These are phyloP conservation scores for Silybum marianum DNA, from an alignment of 129 eudicot genomes.

Conservation along the genomic window DNA sequence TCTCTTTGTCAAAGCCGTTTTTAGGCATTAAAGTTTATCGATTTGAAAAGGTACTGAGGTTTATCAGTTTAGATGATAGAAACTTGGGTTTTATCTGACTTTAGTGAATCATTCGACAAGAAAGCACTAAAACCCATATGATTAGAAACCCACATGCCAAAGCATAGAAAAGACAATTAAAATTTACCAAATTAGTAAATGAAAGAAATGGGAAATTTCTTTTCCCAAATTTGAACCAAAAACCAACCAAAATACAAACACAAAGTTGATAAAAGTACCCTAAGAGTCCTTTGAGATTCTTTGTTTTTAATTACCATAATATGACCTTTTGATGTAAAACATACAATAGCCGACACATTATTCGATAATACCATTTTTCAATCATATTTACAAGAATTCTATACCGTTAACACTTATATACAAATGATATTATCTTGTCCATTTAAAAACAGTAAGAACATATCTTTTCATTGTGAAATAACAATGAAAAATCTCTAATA, in stretches of 20 bases:
- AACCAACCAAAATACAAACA: conserved; percentile 16
- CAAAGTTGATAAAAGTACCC: conserved; percentile 29
- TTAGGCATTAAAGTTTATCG: conserved; percentile 7
- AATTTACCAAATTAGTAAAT: conserved; percentile 17
- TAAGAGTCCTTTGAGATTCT: conserved; percentile 10
- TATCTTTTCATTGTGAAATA: not conserved
- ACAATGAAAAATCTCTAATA: not conserved
- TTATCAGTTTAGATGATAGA: conserved; percentile 8
- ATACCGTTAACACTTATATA: conserved; percentile 12
- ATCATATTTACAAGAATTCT: not conserved
- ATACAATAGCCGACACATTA: not conserved
- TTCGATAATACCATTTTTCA: not conserved
- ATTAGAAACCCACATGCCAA: conserved; percentile 21
- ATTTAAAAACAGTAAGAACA: not conserved
- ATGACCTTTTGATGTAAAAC: conserved; percentile 11
- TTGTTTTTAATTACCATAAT: conserved; percentile 12
- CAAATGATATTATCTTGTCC: not conserved
- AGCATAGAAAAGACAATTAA: conserved; percentile 29
- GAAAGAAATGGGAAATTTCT: not conserved
- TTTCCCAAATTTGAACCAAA: conserved; percentile 23
- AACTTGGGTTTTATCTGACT: not conserved
- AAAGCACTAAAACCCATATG: conserved; percentile 21
- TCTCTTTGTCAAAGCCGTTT: not conserved
- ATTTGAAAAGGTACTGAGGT: not conserved
- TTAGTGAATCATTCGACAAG: conserved; percentile 9